These are phyloP conservation scores for Capsella bursapastoris DNA, from an alignment of 345 rosid genomes.

Conservation along the genomic window DNA sequence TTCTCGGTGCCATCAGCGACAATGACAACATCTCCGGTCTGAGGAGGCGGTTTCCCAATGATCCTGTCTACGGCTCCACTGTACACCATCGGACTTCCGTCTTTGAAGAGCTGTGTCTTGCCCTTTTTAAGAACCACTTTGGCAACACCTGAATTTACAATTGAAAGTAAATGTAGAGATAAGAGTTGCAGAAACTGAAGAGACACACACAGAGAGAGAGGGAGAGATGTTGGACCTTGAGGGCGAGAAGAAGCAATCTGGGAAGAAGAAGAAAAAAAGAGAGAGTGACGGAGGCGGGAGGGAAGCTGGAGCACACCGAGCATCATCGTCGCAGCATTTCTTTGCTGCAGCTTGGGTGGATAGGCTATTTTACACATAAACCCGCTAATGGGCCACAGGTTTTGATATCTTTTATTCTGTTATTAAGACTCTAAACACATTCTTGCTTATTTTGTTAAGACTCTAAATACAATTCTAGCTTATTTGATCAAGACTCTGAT, in stretches of 20 bases:
- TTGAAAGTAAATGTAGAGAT: background rate
- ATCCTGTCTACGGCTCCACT: slow-evolving; percentile 92
- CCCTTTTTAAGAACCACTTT: slow-evolving; percentile 95
- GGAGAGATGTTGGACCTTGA: slow-evolving; percentile 59
- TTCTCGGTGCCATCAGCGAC: slow-evolving; percentile 86
- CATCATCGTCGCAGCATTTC: slow-evolving; percentile 33
- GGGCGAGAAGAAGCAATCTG: slow-evolving; percentile 55
- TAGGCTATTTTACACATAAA: slow-evolving; percentile 10
- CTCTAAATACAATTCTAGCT: too few species aligned
- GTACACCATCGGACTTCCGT: slow-evolving; percentile 91
- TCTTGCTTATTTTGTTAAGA: too few species aligned
- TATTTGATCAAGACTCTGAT: too few species aligned
- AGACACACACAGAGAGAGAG: background rate
- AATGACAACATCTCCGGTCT: slow-evolving; percentile 82
- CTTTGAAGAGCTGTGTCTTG: slow-evolving; percentile 83
- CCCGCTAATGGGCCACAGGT: slow-evolving; percentile 24
- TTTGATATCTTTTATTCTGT: background rate
- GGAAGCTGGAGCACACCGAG: slow-evolving; percentile 49
- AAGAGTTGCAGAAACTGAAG: background rate
- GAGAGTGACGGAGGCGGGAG: slow-evolving; percentile 45
- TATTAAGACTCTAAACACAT: too few species aligned
- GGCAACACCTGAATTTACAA: slow-evolving; percentile 55
- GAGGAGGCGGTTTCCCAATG: slow-evolving; percentile 81
- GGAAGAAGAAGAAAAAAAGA: slow-evolving; percentile 51
- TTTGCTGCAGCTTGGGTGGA: slow-evolving; percentile 19